Evolutionary conservation across 495 filamentous ascomycete genomes (phyloP), one percentile per base, ranked within the genome.

Genomic region (Extremus antarcticus): DNA sequence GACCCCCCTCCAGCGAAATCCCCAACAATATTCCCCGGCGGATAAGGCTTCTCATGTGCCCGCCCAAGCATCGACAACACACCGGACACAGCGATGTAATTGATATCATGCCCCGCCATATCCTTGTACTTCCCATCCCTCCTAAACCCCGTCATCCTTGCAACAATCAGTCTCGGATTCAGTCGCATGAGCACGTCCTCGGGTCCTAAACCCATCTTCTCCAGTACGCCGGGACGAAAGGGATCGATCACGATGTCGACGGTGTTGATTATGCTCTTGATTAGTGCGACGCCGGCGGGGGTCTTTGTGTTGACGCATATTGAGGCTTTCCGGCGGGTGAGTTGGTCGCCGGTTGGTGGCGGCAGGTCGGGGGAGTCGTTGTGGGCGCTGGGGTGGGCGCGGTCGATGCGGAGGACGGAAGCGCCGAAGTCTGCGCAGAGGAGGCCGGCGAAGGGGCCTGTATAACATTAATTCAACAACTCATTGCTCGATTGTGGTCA

Each of bases 41-140:
- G 75, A 50, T 84, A 80, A 7, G 91, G 91, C 47, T 79, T 82
- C 56, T 82, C 78, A 2, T 75, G 77, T 22, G 70, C 70, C 0
- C 85, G 73, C 0, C 91, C 91, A 0, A 97, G 75, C 70, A 94
- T 74, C 1, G 75, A 77, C 15, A 97, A 70, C 0, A 85, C 84
- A 0, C 91, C 91, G 1, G 84, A 86, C 0, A 94, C 87, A 32
- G 90, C 86, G 21, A 97, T 82, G 68, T 95, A 97, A 64, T 97
- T 97, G 66, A 97, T 95, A 66, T 97, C 91, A 61, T 97, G 91
- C n/a, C 91, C 90, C 0, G 91, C 91, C 89, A 95, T 95, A 55
- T 74, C 63, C 41, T 78, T 78, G 69, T 94, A 96, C 59, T 81
- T 82, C 0, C 90, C 90, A 63, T 91, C 87, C 22, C 89, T 78